Base-by-base conservation (phyloP, 441 rosid genomes). In the Melastoma candidum region DNA sequence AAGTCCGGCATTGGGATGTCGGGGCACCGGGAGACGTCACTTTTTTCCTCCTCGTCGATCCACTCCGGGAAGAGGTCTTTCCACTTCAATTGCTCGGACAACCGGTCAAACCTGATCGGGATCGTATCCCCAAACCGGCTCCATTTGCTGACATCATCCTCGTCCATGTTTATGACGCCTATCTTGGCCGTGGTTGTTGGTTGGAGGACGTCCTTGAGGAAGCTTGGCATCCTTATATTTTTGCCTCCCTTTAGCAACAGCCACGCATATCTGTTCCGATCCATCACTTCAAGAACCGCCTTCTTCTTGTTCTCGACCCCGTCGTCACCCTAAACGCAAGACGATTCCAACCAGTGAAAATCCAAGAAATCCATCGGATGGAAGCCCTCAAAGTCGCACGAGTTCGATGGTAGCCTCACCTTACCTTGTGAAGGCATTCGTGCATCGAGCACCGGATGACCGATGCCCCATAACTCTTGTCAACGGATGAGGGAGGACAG, bases 341-440 rank as follows among this genome's bases (percentile, higher is more conserved):
- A 27, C 22, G 8, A 12, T 17, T 8, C 29, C 25, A 45, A 25
- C 11, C 12, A 29, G 11, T 9, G 44, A 39, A 29, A 43, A 12
- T 27, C 24, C 24, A 29, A 51, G 49, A 10, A 14, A 17, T 17
- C 22, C 22, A 17, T 17, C 22, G 22, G 22, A 17, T 17, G 22
- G 22, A 17, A 17, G 22, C 22, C 5, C 1, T 11, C 46, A 10
- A 14, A 9, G 11, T 32, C 3, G 4, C 41, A 0, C 47, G 36
- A 9, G 12, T 14, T 3, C 7, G 14, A 46, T 26, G 17, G 50
- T 54, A 57, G 56, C 75, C 96, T 85, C 82, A 85, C 96, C 98
- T 90, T 76, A 92, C 96, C 95, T 87, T 80, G 73, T 77, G 93
- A 75, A 74, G 90, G 63, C 98, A 85, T 52, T 85, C 85, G 26